Percentiles rank a stretch among this genome's conserved stretches.
These are phyloP conservation scores for Cucurbitaria berberidis DNA, from an alignment of 2,329 filamentous ascomycete species.

Conservation along the genomic window DNA sequence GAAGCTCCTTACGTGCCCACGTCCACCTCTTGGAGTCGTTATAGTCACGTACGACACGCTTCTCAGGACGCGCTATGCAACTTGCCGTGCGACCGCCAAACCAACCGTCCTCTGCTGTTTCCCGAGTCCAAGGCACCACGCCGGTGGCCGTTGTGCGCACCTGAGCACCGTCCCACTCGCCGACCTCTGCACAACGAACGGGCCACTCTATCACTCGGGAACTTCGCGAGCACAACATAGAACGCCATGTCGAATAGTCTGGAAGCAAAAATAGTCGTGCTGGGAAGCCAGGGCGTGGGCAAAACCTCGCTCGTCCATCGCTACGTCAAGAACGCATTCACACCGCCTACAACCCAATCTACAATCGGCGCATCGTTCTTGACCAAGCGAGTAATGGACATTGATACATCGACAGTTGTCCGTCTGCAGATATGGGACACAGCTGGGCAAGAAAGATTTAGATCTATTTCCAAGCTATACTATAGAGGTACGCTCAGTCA, in stretches of 20 bases:
- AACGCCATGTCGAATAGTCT: constrained; percentile 59
- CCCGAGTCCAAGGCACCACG: constrained; percentile 13
- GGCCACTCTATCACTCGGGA: background rate
- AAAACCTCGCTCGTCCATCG: constrained; percentile 80
- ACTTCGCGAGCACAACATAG: background rate
- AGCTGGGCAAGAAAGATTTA: constrained; percentile 92
- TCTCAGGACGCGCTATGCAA: constrained; percentile 38
- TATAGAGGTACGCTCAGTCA: constrained; percentile 66
- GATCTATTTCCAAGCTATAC: constrained; percentile 92
- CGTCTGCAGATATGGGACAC: constrained; percentile 98
- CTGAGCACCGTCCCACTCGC: constrained; percentile 13
- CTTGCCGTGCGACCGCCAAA: constrained; percentile 29
- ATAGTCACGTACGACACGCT: constrained; percentile 12
- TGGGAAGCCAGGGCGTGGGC: constrained; percentile 79
- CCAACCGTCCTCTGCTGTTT: constrained; percentile 2
- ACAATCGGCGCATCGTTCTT: constrained; percentile 63
- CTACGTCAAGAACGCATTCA: constrained; percentile 75
- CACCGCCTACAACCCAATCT: constrained; percentile 59
- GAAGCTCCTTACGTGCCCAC: constrained; percentile 5
- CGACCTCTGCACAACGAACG: background rate
- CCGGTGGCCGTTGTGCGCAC: constrained; percentile 10
- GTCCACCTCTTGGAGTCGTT: constrained; percentile 21
- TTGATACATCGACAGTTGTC: constrained; percentile 83
- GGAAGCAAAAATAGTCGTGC: constrained; percentile 81
- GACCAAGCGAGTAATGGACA: constrained; percentile 73